Percentiles rank a stretch among this genome's conserved stretches.
Conservation (phyloP, 331 rosid genomes). For the Saraca asoca region DNA sequence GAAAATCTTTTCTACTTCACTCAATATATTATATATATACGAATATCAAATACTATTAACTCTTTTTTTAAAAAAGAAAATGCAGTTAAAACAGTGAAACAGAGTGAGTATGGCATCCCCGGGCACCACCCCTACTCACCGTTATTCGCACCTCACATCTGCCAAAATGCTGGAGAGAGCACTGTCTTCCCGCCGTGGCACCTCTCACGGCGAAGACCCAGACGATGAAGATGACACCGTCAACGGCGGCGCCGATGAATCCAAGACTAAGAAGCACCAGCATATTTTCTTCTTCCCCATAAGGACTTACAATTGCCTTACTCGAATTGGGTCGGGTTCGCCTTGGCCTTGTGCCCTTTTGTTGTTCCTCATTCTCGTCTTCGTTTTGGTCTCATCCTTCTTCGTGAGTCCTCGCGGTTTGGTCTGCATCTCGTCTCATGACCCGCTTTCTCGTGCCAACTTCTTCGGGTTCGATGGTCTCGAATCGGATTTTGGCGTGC, state of each 20-base stretch:
- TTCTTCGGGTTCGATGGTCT: constrained; percentile 75
- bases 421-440: constrained; percentile 71
- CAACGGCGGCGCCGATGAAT: constrained; percentile 29
- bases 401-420: constrained; percentile 64
- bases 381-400: constrained; percentile 39
- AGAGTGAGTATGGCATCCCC: constrained; percentile 11
- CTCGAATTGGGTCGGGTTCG: constrained; percentile 13
- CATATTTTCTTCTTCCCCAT: constrained; percentile 22
- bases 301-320: constrained; percentile 36
- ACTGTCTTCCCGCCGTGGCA: constrained; percentile 48
- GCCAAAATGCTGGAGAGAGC: constrained; percentile 43
- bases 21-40: no score
- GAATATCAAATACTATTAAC: no score
- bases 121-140: constrained; percentile 39
- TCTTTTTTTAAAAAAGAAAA: no score
- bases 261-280: constrained; percentile 41
- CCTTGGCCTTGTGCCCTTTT: constrained; percentile 19
- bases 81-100: background rate
- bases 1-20: no score
- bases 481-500: constrained; percentile 89
- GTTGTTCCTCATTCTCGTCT: constrained; percentile 16
- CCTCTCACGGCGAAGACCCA: constrained; percentile 22
- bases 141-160: constrained; percentile 24
- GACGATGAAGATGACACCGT: background rate
- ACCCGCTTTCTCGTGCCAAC: constrained; percentile 60